These are phyloP conservation scores for Irpex sp. DNA, from an alignment of 1,284 basidiomycete species.

Conservation along the genomic window DNA sequence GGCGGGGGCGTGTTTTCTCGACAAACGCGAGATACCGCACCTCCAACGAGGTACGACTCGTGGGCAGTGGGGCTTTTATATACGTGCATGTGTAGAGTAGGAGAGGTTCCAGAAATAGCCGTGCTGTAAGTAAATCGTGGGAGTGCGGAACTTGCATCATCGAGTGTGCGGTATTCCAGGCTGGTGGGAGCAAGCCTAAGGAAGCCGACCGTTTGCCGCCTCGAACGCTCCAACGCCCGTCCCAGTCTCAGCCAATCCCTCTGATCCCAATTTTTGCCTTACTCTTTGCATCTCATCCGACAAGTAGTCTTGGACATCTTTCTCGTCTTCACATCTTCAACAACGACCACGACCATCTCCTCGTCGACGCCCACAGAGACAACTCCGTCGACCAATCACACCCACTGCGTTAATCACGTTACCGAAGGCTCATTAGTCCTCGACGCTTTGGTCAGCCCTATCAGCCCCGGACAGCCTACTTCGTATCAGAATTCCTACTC, in stretches of 20 bases:
- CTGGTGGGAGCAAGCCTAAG: not conserved
- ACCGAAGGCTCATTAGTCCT: not conserved
- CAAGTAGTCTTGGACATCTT: not conserved
- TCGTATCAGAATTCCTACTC: not conserved
- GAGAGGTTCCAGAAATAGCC: not conserved
- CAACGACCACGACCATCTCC: not conserved
- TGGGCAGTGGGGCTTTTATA: too few species aligned
- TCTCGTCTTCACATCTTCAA: not conserved
- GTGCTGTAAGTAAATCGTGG: not conserved
- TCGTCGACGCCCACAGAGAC: not conserved
- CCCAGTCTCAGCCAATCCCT: not conserved
- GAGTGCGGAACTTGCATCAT: not conserved
- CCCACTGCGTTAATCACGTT: slow-evolving; percentile 3
- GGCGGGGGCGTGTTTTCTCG: too few species aligned
- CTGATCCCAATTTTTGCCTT: not conserved
- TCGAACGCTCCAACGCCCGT: not conserved
- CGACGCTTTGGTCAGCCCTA: slow-evolving; percentile 6
- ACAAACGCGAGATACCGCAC: too few species aligned
- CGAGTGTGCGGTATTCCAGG: not conserved
- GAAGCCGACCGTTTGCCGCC: not conserved
- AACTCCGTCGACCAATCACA: not conserved
- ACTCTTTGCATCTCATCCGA: not conserved
- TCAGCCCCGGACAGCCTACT: slow-evolving; percentile 5
- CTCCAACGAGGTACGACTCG: too few species aligned
- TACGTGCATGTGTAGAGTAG: not conserved